phyloP scores from a whole-genome alignment of 2,329 filamentous ascomycete species.

The Fusarium sp. region DNA sequence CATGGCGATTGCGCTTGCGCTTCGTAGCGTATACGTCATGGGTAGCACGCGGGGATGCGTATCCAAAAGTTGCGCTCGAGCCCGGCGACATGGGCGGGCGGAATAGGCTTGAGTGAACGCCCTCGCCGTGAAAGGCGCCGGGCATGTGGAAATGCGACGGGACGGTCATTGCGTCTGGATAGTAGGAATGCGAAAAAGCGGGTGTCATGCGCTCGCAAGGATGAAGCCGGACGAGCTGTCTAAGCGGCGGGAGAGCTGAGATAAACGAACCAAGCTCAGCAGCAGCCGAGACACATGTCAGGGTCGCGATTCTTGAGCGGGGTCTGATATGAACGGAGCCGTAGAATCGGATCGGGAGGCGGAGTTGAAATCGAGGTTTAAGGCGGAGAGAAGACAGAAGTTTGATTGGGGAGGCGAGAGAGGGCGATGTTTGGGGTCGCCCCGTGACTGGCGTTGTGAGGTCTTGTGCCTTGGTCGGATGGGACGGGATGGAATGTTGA shows the following conservation, averaged over 20 bases:
- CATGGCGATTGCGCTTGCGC: slow-evolving; percentile 62
- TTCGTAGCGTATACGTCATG: slow-evolving; percentile 54
- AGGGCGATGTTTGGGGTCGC: slow-evolving; percentile 15
- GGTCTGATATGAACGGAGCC: slow-evolving; percentile 33
- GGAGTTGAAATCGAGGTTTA: slow-evolving; percentile 17
- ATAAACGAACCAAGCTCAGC: slow-evolving; percentile 37
- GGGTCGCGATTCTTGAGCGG: slow-evolving; percentile 23
- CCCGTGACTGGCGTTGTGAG: slow-evolving; percentile 35
- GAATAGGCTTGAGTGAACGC: slow-evolving; percentile 64
- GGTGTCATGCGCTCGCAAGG: slow-evolving; percentile 14
- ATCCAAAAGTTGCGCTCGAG: slow-evolving; percentile 59
- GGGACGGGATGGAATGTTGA: not conserved
- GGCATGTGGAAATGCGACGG: slow-evolving; percentile 56
- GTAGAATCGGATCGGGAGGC: slow-evolving; percentile 23
- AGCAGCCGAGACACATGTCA: slow-evolving; percentile 50
- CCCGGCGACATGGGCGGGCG: slow-evolving; percentile 62
- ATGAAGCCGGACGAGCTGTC: slow-evolving; percentile 21
- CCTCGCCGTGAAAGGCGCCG: slow-evolving; percentile 54
- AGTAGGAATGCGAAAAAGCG: slow-evolving; percentile 17
- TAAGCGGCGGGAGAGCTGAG: slow-evolving; percentile 30
- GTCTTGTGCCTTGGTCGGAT: slow-evolving; percentile 32
- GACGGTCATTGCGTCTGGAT: slow-evolving; percentile 46
- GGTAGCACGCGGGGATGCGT: slow-evolving; percentile 40
- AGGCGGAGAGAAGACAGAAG: not conserved
- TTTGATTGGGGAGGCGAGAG: not conserved